Evolutionary conservation across 73 alveolate species (phyloP), one percentile per base, ranked within the genome.

Genomic region (Paramecium caudatum): DNA sequence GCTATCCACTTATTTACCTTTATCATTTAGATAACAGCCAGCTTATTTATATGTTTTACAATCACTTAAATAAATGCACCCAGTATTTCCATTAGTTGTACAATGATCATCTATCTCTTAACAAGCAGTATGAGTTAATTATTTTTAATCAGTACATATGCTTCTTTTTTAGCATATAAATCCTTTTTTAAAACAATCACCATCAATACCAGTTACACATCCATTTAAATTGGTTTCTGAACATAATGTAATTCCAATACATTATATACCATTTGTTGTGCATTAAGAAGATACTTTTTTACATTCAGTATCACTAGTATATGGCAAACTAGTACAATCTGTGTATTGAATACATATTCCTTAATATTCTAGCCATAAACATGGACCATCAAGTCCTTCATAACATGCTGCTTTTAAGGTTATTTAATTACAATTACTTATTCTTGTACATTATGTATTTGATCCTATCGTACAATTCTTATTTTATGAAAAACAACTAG

Each of bases 161-260:
- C 46, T 23, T 27, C 23, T 27, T 23, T 27, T 27, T 27, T 55
- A 27, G 30, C 80, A 55, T 10, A 55, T 55, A 1, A 43, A 43
- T 0, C 23, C 83, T 12, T 46, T 65, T 5, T 65, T 33, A 3
- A 55, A 27, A 34, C 84, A 68, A 68, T 68, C 33, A 15, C 84
- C 84, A 68, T 68, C 84, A 68, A 37, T 68, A 32, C 84, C 84
- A 32, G 9, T 37, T 33, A 68, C 50, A 37, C 84, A 68, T 32
- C 84, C 50, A 34, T 16, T 13, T 8, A 4, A 25, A 37, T 34
- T 37, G 0, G 84, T 68, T 37, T 68, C 50, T n/a, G 34, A 5
- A 34, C 84, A 68, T 68, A 32, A 13, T 34, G 84, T 68, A n/a
- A 68, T 32, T 4, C 55, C 37, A 0, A 68, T 34, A 37, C 84